These are phyloP conservation scores for Diplodia seriata DNA, from an alignment of 2,329 filamentous ascomycete genomes.

Conservation along the genomic window DNA sequence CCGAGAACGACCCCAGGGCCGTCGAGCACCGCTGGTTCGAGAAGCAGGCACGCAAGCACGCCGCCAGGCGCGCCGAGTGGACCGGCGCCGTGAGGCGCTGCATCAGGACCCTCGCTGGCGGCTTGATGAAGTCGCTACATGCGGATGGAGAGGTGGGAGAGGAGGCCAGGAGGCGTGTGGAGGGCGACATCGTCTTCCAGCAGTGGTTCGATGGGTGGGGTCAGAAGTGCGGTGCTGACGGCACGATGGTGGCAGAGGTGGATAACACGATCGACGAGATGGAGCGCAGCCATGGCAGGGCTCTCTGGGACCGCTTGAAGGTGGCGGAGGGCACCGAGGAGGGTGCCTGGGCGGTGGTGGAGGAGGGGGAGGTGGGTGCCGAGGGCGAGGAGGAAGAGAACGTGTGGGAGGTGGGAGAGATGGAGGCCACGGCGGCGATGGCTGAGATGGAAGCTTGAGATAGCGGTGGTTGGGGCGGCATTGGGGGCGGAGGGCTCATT, in stretches of 20 bases:
- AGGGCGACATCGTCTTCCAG: no score
- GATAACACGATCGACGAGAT: not conserved
- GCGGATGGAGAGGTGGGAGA: no score
- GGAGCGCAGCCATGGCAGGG: not conserved
- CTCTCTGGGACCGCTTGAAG: not conserved
- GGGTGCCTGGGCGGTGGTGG: not conserved
- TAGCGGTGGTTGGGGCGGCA: not conserved
- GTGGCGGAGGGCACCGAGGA: not conserved
- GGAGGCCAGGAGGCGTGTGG: no score
- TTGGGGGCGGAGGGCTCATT: not conserved
- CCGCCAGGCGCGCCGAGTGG: not conserved
- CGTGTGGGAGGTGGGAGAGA: not conserved
- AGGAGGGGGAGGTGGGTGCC: no score
- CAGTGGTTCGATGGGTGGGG: no score
- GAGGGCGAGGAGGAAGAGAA: not conserved
- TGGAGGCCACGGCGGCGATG: not conserved
- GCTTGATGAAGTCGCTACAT: no score
- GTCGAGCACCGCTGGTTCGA: not conserved
- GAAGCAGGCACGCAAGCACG: no score
- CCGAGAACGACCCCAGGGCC: not conserved
- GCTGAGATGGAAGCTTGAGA: not conserved
- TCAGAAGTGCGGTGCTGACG: not conserved
- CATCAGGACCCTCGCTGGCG: not conserved
- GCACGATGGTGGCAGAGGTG: not conserved
- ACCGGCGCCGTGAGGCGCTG: not conserved